phyloP scores from a whole-genome alignment of 1,139 yeast genomes.

The Taiozyma sp. region DNA sequence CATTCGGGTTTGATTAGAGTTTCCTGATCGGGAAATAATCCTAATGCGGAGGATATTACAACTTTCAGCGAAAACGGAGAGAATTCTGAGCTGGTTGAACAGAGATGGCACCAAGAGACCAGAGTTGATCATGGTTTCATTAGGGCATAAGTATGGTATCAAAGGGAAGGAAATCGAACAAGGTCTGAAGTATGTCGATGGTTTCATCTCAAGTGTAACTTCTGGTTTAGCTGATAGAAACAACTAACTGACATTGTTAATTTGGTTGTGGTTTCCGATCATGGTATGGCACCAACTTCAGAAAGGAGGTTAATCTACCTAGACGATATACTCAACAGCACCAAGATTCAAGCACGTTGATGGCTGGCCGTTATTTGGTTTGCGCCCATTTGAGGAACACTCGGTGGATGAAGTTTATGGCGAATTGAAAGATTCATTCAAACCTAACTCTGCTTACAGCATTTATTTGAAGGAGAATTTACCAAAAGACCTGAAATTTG shows the following conservation, averaged over 20 bases:
- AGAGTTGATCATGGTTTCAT: slow-evolving; percentile 69
- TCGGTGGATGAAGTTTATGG: slow-evolving; percentile 34
- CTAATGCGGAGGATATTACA: not conserved
- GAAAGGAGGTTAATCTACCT: slow-evolving; percentile 53
- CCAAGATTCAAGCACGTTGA: slow-evolving; percentile 53
- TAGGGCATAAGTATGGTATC: slow-evolving; percentile 71
- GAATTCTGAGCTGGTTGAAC: slow-evolving; percentile 68
- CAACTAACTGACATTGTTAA: slow-evolving; percentile 57
- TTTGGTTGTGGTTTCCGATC: slow-evolving; percentile 77
- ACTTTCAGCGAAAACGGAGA: slow-evolving; percentile 38
- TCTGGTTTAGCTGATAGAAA: slow-evolving; percentile 48
- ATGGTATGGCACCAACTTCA: slow-evolving; percentile 90
- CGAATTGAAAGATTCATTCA: slow-evolving; percentile 23
- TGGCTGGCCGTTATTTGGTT: slow-evolving; percentile 89
- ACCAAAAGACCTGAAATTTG: slow-evolving; percentile 63
- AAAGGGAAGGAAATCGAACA: slow-evolving; percentile 48
- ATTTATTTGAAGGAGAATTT: slow-evolving; percentile 53
- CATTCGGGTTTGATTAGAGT: not conserved
- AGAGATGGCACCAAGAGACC: slow-evolving; percentile 50
- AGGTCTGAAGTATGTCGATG: slow-evolving; percentile 61
- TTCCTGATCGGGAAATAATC: not conserved
- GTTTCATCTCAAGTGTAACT: slow-evolving; percentile 46
- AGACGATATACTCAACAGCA: slow-evolving; percentile 58
- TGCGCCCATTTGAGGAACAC: slow-evolving; percentile 46
- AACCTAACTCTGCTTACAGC: slow-evolving; percentile 28